Percentiles rank a stretch among this genome's conserved stretches.
Evolutionary conservation across 441 rosid species (phyloP).

Genomic region (Adansonia rubrostipa): DNA sequence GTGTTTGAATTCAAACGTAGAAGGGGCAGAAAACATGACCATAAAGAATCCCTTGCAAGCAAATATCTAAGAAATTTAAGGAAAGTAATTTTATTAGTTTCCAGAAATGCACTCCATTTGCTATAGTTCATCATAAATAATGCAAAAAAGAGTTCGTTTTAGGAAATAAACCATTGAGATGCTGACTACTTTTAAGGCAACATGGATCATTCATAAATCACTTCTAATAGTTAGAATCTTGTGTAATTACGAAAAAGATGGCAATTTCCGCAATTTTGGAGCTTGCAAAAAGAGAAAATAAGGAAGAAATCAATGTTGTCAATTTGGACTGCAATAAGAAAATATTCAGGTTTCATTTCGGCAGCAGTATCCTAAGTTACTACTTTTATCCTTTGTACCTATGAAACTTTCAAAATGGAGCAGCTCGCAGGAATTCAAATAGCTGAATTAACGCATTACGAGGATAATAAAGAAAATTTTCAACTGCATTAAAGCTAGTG

Average conservation of each 20-base stretch:
- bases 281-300: background rate
- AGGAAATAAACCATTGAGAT: no score
- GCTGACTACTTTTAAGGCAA: no score
- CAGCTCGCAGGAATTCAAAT: constrained; percentile 17
- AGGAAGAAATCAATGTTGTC: background rate
- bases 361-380: background rate
- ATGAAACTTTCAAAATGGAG: background rate
- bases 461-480: constrained; percentile 26
- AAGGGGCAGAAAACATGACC: background rate
- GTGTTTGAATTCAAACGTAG: background rate
- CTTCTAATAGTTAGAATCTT: no score
- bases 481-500: constrained; percentile 32
- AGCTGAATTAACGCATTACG: constrained; percentile 10
- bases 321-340: background rate
- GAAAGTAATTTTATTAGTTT: background rate
- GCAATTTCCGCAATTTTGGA: background rate
- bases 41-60: no score
- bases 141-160: no score
- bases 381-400: background rate
- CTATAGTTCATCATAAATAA: background rate
- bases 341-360: background rate
- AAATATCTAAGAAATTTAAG: background rate
- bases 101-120: background rate
- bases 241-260: no score
- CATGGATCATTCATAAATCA: no score